A percentile compares a stretch with the other conserved stretches of the same genome.
phyloP scores from a whole-genome alignment of 345 rosid genomes.

The Brassica rapa region DNA sequence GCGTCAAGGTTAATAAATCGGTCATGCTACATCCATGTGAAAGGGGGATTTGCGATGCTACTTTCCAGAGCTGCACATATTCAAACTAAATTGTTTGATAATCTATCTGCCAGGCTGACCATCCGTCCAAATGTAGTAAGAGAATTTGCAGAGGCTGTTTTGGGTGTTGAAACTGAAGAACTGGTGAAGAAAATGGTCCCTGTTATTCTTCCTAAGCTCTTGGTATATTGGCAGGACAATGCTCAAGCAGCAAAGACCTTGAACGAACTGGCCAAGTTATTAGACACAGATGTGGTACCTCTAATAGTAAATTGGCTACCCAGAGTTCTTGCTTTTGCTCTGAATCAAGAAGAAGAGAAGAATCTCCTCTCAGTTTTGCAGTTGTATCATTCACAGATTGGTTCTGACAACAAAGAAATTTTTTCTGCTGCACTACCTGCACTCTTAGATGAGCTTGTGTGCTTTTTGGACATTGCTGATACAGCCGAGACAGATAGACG shows the following conservation, averaged over 20 bases:
- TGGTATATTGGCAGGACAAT: conserved; percentile 73
- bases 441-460: conserved; percentile 86
- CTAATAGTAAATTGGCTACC: conserved; percentile 88
- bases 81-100: conserved; percentile 63
- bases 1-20: conserved; percentile 73
- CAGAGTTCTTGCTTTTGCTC: conserved; percentile 91
- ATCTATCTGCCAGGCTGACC: conserved; percentile 62
- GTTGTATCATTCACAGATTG: conserved; percentile 76
- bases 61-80: conserved; percentile 62
- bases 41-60: conserved; percentile 70
- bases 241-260: conserved; percentile 59
- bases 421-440: conserved; percentile 95
- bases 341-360: conserved; percentile 64
- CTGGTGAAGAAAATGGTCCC: conserved; percentile 80
- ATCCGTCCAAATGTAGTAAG: conserved; percentile 65
- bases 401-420: conserved; percentile 84
- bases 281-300: conserved; percentile 68
- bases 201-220: conserved; percentile 85
- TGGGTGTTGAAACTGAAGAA: conserved; percentile 71
- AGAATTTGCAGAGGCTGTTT: conserved; percentile 92
- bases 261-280: conserved; percentile 68
- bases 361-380: conserved; percentile 70
- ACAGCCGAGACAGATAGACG: conserved; percentile 68
- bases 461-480: conserved; percentile 80
- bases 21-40: conserved; percentile 70